Base-by-base conservation (phyloP, 345 rosid genomes). In the Hevea brasiliensis region DNA sequence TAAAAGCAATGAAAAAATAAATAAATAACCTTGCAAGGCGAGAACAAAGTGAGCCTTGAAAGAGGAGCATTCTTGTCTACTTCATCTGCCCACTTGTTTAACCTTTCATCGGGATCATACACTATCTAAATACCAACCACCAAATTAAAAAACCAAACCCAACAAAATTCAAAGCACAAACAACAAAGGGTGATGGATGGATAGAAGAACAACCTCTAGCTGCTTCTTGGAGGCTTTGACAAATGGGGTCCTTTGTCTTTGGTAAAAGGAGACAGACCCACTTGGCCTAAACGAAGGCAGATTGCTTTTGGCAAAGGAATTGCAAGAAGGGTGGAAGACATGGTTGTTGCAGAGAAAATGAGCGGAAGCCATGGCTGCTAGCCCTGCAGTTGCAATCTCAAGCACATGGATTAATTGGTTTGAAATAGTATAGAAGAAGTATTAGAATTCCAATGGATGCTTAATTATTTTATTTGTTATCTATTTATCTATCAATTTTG, bases 11-110 rank as follows among this genome's bases (percentile, higher is more conserved):
- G 20, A 44, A 27, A 15, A 14, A 63, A 60, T 41, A 6, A 29
- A 71, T 6, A 15, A 67, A 57, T 51, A 70, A 92, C 98, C 97
- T 92, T 95, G 89, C 97, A 95, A 77, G 98, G 99, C 35, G 99
- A 95, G 89, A 92, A 95, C 42, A 95, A 84, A 65, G 86, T 84
- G 83, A 95, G 94, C 81, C 98, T 87, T 48, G 98, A 95, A 59
- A 92, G 92, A 26, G 98, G 96, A 81, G 98, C 96, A 59, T 85
- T 83, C 85, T 71, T 84, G 80, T 92, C 97, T 63, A 91, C 89
- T 71, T 89, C 82, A 85, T 92, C 92, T 0, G 92, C 94, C 14
- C 91, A 80, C 79, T 85, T 88, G 85, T 89, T 89, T 17, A 87
- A 47, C 82, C 86, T 91, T 84, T 85, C 97, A 64, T 92, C 96